Conservation (phyloP, 2,329 filamentous ascomycete species). For the Fusarium tricinctum region DNA sequence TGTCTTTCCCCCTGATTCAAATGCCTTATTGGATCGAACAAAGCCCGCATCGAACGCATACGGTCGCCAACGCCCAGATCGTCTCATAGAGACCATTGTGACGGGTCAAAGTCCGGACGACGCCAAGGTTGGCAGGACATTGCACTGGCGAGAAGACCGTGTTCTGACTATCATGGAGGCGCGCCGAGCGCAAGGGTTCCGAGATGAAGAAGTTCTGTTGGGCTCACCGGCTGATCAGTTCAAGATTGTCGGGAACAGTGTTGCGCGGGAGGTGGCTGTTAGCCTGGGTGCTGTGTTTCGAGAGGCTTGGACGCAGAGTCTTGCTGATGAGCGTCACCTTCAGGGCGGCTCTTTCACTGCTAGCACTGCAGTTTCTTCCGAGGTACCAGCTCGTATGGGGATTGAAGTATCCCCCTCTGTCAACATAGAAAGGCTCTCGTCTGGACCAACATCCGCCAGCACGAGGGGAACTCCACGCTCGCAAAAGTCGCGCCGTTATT, state of each 20-base stretch:
- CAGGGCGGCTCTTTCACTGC: background rate
- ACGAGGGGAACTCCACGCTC: slow-evolving; percentile 1
- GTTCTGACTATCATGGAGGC: slow-evolving; percentile 75
- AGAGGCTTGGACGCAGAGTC: slow-evolving; percentile 62
- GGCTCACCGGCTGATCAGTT: slow-evolving; percentile 69
- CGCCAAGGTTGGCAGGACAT: slow-evolving; percentile 63
- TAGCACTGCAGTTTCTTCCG: background rate
- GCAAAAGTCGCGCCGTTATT: slow-evolving; percentile 20
- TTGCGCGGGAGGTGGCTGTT: slow-evolving; percentile 76
- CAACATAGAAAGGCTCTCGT: slow-evolving; percentile 20
- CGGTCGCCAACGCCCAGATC: slow-evolving; percentile 65
- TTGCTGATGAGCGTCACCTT: slow-evolving; percentile 33
- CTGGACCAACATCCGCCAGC: slow-evolving; percentile 15
- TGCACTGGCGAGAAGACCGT: slow-evolving; percentile 78
- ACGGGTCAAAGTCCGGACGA: slow-evolving; percentile 68
- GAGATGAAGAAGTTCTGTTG: slow-evolving; percentile 77
- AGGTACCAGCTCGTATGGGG: slow-evolving; percentile 5
- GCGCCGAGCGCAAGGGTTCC: slow-evolving; percentile 77
- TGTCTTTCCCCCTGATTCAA: slow-evolving; percentile 55
- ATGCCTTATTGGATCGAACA: slow-evolving; percentile 55
- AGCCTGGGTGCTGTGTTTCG: slow-evolving; percentile 74
- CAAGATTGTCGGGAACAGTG: slow-evolving; percentile 81
- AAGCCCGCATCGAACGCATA: slow-evolving; percentile 61
- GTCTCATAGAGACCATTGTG: slow-evolving; percentile 73
- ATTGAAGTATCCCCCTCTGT: slow-evolving; percentile 27